Base-by-base conservation (phyloP, 345 rosid genomes). In the Populus alba region DNA sequence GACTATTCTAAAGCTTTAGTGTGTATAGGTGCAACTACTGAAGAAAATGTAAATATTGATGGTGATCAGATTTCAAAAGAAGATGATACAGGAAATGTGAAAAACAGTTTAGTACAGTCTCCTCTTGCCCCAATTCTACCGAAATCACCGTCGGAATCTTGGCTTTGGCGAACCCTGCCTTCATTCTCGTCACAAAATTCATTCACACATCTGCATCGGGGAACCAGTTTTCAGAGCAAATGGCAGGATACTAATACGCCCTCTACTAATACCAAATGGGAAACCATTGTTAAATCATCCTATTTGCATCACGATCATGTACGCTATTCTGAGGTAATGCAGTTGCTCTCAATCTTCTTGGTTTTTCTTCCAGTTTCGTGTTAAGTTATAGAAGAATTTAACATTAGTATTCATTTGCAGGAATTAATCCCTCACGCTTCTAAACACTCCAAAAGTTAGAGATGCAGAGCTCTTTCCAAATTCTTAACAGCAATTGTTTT, bases 271-370 rank as follows among this genome's bases (percentile, higher is more conserved):
- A 72, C 94, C 84, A 96, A 89, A 86, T 96, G 99, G 99, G 99
- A 96, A 87, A 94, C 91, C 45, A 94, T 96, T 82, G 98, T 96
- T 15, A 94, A 96, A 87, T 90, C 97, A 68, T 96, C 98, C 0
- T 59, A 89, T 53, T 79, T 81, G 83, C 98, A 87, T 81, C 91
- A 91, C 66, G 97, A 94, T 85, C 97, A 91, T 74, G 85, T 82
- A 17, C 91, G 98, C n/a, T 94, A 91, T 78, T 92, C 98, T 2
- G 89, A 96, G 90, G 98, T 96, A 90, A 79, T 75, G 7, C 37
- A 23, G 49, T 66, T 38, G 12, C 20, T 29, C 75, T 75, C 53
- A 22, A 25, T 18, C 45, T 74, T 7, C 53, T 35, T 22, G 67
- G 1, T 23, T 59, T n/a, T 23, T 39, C 37, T 70, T 49, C 38